These are phyloP conservation scores for Dryadomyces quercivorus DNA, from an alignment of 2,329 filamentous ascomycete genomes.

Conservation along the genomic window DNA sequence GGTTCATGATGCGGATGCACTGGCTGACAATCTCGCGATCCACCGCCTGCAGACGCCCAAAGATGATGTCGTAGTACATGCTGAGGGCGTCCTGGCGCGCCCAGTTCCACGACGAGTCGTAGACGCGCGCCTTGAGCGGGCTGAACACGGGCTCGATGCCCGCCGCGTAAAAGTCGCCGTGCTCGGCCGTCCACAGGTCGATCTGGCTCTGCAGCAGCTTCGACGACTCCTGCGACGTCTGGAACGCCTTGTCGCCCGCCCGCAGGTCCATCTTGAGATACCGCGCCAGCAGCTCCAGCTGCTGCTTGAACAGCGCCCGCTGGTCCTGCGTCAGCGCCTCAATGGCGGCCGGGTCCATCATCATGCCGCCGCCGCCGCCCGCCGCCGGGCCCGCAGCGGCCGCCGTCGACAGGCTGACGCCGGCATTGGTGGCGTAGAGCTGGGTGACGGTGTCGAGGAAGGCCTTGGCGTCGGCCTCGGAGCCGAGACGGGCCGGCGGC, in stretches of 20 bases:
- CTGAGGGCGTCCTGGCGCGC: constrained; percentile 90
- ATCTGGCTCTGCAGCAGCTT: constrained; percentile 83
- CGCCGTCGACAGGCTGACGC: constrained; percentile 70
- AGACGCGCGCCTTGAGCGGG: constrained; percentile 83
- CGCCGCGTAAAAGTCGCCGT: constrained; percentile 89
- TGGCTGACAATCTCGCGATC: constrained; percentile 97
- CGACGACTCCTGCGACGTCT: constrained; percentile 74
- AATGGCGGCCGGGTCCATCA: constrained; percentile 98
- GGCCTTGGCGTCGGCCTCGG: constrained; percentile 81
- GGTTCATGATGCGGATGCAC: constrained; percentile 98
- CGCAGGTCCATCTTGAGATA: constrained; percentile 97
- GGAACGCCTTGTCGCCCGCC: constrained; percentile 87
- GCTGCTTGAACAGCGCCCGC: constrained; percentile 91
- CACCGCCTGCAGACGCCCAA: constrained; percentile 81
- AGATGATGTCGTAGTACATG: constrained; percentile 99
- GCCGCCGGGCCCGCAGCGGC: constrained; percentile 61
- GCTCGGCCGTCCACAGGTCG: constrained; percentile 89
- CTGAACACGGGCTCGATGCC: constrained; percentile 94
- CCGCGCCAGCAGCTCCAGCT: constrained; percentile 85
- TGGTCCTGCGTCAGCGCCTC: constrained; percentile 97
- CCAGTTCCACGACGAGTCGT: constrained; percentile 99
- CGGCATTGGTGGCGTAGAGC: constrained; percentile 76
- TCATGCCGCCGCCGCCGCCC: constrained; percentile 75
- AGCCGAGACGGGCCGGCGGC: constrained; percentile 74
- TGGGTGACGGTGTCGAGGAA: constrained; percentile 82